A percentile compares a stretch with the other conserved stretches of the same genome.
Conservation (phyloP, 805 yeast genomes). For the Sungouiella blattae region DNA sequence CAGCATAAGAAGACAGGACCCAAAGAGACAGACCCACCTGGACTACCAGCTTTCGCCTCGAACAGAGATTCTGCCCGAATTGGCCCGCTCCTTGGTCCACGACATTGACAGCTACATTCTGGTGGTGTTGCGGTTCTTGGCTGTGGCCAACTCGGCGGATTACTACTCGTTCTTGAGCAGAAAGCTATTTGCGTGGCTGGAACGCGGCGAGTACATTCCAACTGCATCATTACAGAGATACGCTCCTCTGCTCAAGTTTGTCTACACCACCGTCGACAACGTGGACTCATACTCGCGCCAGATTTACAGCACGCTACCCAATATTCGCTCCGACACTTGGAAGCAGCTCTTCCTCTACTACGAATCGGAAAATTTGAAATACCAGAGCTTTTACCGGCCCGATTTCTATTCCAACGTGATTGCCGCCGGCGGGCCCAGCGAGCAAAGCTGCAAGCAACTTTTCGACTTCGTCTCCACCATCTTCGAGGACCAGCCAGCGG, state of each 20-base stretch:
- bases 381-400: constrained; percentile 36
- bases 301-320: constrained; percentile 21
- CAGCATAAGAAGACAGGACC: constrained; percentile 17
- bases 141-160: constrained; percentile 33
- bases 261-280: constrained; percentile 26
- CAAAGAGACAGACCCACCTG: not conserved
- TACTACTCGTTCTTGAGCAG: constrained; percentile 25
- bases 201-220: constrained; percentile 26
- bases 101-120: constrained; percentile 34
- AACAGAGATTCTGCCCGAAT: constrained; percentile 3
- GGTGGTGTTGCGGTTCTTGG: constrained; percentile 29
- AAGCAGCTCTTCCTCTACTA: constrained; percentile 32
- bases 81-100: constrained; percentile 5
- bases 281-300: constrained; percentile 20
- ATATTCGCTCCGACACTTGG: constrained; percentile 33
- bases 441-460: constrained; percentile 22
- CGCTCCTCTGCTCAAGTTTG: constrained; percentile 31
- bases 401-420: constrained; percentile 28
- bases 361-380: constrained; percentile 27
- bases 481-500: constrained; percentile 27
- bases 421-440: constrained; percentile 20
- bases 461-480: constrained; percentile 30
- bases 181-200: constrained; percentile 23
- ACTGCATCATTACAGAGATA: constrained; percentile 25
- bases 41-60: constrained; percentile 6